These are phyloP conservation scores for Exophiala viscosa DNA, from an alignment of 2,329 filamentous ascomycete species.

Conservation along the genomic window DNA sequence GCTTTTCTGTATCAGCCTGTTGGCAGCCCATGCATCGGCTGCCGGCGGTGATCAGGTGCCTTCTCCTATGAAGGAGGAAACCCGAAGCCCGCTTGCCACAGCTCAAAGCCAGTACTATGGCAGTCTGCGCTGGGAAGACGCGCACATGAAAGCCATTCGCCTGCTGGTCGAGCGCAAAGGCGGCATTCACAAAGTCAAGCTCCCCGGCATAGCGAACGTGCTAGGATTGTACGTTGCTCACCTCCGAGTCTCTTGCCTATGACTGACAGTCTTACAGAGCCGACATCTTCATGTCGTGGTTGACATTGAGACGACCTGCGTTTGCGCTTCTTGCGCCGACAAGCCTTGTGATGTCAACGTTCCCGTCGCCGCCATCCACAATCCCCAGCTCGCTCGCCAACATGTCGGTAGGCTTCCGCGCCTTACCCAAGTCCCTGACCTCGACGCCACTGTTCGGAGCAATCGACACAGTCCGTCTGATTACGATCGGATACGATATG, in stretches of 20 bases:
- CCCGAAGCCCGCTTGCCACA: neutral
- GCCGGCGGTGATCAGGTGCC: neutral
- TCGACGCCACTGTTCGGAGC: neutral
- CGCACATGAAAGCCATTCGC: slow-evolving; percentile 3
- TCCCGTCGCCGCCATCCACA: neutral
- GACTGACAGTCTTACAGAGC: neutral
- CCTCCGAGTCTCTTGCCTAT: neutral
- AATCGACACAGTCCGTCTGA: neutral
- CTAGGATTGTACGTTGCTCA: neutral
- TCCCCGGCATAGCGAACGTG: slow-evolving; percentile 1
- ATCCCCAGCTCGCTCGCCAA: neutral
- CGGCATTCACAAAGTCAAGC: neutral
- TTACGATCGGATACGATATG: slow-evolving; percentile 9
- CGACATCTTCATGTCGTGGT: slow-evolving; percentile 6
- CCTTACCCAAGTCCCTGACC: neutral
- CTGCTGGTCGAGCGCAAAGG: neutral
- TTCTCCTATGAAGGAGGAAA: neutral
- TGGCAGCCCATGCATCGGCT: neutral
- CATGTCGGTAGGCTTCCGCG: neutral
- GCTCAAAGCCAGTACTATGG: slow-evolving; percentile 1
- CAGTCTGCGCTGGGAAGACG: slow-evolving; percentile 1
- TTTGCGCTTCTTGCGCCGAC: slow-evolving; percentile 4
- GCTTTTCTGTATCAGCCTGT: slow-evolving; percentile 1
- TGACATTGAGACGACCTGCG: neutral
- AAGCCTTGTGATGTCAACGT: neutral